These are phyloP conservation scores for Phlebiopsis gigantea DNA, from an alignment of 768 basidiomycete species.

Conservation along the genomic window DNA sequence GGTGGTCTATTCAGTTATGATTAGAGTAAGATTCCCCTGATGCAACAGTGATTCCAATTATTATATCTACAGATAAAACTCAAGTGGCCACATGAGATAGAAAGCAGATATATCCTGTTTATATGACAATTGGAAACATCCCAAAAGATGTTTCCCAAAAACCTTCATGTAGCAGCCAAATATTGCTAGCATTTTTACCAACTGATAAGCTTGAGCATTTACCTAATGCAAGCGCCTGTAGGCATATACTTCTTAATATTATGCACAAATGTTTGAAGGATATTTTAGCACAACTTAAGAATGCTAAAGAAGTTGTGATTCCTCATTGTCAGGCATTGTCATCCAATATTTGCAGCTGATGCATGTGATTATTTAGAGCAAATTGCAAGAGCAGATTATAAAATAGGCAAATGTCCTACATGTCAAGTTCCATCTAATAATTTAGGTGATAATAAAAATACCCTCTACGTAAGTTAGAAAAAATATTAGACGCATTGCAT, in stretches of 20 bases:
- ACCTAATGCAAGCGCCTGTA: constrained; percentile 15
- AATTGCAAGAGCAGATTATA: constrained; percentile 15
- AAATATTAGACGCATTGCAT: constrained; percentile 8
- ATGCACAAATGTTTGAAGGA: constrained; percentile 20
- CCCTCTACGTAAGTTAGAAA: neutral
- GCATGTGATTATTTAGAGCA: constrained; percentile 25
- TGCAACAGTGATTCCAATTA: constrained; percentile 22
- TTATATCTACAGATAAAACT: constrained; percentile 21
- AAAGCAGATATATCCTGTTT: constrained; percentile 21
- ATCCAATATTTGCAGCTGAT: constrained; percentile 20
- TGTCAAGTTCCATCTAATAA: constrained; percentile 11
- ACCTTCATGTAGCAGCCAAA: constrained; percentile 19
- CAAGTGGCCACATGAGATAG: constrained; percentile 19
- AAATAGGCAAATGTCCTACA: constrained; percentile 18
- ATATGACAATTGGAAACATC: constrained; percentile 25
- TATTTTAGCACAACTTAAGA: constrained; percentile 12
- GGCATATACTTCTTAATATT: constrained; percentile 18
- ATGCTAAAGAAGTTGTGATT: constrained; percentile 11
- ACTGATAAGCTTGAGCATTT: constrained; percentile 16
- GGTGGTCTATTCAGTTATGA: too few species aligned
- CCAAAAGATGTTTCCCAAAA: constrained; percentile 22
- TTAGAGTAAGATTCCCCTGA: too few species aligned
- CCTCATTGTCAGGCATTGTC: constrained; percentile 7
- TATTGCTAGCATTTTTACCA: constrained; percentile 25
- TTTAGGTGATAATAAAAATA: constrained; percentile 7